Evolutionary conservation across 176 grass and related monocot species (phyloP).

Genomic region (Melocanna baccifera): DNA sequence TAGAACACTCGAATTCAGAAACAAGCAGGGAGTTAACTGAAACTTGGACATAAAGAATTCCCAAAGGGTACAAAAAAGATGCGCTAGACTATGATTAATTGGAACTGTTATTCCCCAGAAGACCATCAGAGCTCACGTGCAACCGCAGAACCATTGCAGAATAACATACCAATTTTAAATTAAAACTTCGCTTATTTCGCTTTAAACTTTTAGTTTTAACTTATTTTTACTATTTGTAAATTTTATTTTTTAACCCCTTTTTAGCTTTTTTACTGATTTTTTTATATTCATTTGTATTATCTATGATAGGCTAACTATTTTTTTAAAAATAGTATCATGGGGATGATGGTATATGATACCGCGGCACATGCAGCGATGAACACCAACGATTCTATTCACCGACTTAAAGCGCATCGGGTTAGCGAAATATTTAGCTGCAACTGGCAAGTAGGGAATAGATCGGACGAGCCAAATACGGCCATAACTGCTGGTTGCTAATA

Average conservation of each 20-base stretch:
- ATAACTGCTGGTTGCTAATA: not conserved
- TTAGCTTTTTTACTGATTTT: too few species aligned
- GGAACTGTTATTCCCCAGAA: slow-evolving; percentile 29
- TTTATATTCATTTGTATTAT: too few species aligned
- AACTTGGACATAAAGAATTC: not conserved
- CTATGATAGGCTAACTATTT: too few species aligned
- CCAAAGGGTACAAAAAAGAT: slow-evolving; percentile 17
- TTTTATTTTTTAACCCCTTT: too few species aligned
- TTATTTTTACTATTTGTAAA: too few species aligned
- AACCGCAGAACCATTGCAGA: not conserved
- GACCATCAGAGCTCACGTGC: slow-evolving; percentile 23
- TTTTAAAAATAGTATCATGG: too few species aligned
- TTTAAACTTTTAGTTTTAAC: too few species aligned
- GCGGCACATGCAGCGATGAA: not conserved
- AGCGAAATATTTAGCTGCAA: not conserved
- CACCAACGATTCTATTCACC: not conserved
- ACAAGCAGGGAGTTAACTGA: not conserved
- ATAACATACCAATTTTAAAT: not conserved
- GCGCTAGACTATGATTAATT: slow-evolving; percentile 18
- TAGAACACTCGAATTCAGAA: not conserved
- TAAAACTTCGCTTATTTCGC: too few species aligned
- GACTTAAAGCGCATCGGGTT: not conserved
- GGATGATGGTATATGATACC: not conserved
- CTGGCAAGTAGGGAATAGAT: slow-evolving; percentile 7
- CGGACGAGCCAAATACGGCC: slow-evolving; percentile 1